These are phyloP conservation scores for Tetraselmis striata DNA, from an alignment of 139 green algal genomes.

Conservation along the genomic window DNA sequence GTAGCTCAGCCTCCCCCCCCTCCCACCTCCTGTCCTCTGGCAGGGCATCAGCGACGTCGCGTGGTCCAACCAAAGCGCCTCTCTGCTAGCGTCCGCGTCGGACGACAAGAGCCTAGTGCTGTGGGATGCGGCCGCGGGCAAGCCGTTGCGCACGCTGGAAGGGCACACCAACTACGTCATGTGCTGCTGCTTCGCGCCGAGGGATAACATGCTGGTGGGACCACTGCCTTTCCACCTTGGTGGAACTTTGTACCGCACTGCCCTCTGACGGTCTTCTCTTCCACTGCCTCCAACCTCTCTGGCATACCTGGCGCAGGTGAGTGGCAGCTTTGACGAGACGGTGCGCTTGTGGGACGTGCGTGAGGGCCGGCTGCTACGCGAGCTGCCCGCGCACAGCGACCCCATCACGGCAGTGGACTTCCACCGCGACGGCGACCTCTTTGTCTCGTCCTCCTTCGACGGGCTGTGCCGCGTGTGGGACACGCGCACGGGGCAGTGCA, in stretches of 20 bases:
- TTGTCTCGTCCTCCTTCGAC: slow-evolving; percentile 74
- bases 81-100: slow-evolving; percentile 48
- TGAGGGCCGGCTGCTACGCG: slow-evolving; percentile 47
- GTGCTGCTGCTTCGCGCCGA: slow-evolving; percentile 71
- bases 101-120: slow-evolving; percentile 56
- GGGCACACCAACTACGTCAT: slow-evolving; percentile 86
- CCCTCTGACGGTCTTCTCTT: no score
- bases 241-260: neutral
- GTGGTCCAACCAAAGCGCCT: slow-evolving; percentile 56
- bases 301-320: no score
- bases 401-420: slow-evolving; percentile 79
- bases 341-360: slow-evolving; percentile 79
- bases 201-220: slow-evolving; percentile 69
- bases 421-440: slow-evolving; percentile 56
- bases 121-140: slow-evolving; percentile 56
- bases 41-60: slow-evolving; percentile 69
- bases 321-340: slow-evolving; percentile 86
- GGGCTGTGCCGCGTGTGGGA: slow-evolving; percentile 60
- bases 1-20: no score
- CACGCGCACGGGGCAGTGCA: slow-evolving; percentile 66
- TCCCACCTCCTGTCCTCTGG: no score
- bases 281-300: no score
- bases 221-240: neutral
- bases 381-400: slow-evolving; percentile 85
- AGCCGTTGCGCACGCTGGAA: slow-evolving; percentile 43